These are phyloP conservation scores for Adansonia gregorii DNA, from an alignment of 441 rosid genomes.

Conservation along the genomic window DNA sequence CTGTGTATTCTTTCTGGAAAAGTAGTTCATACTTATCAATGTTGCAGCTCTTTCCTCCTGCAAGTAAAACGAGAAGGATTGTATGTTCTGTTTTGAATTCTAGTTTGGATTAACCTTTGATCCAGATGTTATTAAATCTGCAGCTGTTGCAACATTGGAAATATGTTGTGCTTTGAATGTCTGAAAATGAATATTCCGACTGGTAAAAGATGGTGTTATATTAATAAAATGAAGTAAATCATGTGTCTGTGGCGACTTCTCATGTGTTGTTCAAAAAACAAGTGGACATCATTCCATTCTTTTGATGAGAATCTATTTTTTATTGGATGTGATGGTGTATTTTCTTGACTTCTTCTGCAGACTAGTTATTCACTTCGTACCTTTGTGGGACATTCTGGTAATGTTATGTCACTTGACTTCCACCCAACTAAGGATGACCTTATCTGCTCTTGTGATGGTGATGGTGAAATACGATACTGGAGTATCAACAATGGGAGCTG, in stretches of 20 bases:
- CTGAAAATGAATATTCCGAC: not conserved
- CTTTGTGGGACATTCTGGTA: constrained; percentile 74
- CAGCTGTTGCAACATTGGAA: constrained; percentile 2
- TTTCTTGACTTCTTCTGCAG: constrained; percentile 50
- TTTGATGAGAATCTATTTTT: not conserved
- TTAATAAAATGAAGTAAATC: not conserved
- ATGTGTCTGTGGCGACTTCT: not conserved
- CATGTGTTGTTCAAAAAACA: constrained; percentile 1
- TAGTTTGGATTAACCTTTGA: not conserved
- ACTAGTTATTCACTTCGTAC: constrained; percentile 73
- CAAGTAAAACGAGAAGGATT: constrained; percentile 11
- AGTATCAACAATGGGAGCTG: constrained; percentile 82
- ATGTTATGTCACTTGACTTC: constrained; percentile 88
- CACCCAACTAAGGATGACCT: constrained; percentile 90
- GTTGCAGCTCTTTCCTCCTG: constrained; percentile 17
- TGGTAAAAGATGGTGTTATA: not conserved
- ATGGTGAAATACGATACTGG: constrained; percentile 94
- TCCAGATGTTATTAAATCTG: not conserved
- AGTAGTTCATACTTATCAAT: not conserved
- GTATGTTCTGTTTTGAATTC: not conserved
- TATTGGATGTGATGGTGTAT: not conserved
- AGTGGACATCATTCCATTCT: not conserved
- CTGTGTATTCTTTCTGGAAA: not conserved
- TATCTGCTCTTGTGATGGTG: constrained; percentile 84
- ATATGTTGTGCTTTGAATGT: not conserved